These are phyloP conservation scores for Aspergillus coremiiformis DNA, from an alignment of 495 filamentous ascomycete genomes.

Conservation along the genomic window DNA sequence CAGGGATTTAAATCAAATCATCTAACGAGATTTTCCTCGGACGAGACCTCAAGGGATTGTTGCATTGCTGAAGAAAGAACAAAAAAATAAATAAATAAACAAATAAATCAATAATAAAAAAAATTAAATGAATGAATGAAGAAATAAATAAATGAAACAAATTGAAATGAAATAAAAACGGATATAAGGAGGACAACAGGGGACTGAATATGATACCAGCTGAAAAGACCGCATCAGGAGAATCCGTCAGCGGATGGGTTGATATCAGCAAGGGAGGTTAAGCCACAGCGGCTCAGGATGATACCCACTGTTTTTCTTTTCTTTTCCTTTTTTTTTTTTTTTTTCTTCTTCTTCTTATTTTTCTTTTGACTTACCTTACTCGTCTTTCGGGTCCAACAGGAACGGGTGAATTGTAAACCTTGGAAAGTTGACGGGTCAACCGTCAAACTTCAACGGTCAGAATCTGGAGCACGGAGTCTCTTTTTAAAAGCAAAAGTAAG, in stretches of 20 bases:
- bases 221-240: neutral
- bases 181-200: neutral
- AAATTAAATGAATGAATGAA: no score
- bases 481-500: neutral
- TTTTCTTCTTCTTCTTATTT: neutral
- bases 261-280: neutral
- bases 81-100: no score
- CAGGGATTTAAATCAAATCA: neutral
- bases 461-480: neutral
- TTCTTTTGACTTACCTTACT: no score
- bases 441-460: neutral
- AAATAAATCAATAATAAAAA: no score
- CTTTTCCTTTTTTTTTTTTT: neutral
- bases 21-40: neutral
- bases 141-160: no score
- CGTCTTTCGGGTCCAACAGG: neutral
- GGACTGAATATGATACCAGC: neutral
- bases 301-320: neutral
- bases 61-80: neutral
- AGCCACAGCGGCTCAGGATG: neutral
- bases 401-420: neutral
- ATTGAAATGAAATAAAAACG: neutral
- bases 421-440: constrained; percentile 12
- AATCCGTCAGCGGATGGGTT: neutral
- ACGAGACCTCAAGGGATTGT: neutral